Evolutionary conservation across 1,284 basidiomycete genomes (phyloP), one percentile per base, ranked within the genome.

Genomic region (Irpex sp.): DNA sequence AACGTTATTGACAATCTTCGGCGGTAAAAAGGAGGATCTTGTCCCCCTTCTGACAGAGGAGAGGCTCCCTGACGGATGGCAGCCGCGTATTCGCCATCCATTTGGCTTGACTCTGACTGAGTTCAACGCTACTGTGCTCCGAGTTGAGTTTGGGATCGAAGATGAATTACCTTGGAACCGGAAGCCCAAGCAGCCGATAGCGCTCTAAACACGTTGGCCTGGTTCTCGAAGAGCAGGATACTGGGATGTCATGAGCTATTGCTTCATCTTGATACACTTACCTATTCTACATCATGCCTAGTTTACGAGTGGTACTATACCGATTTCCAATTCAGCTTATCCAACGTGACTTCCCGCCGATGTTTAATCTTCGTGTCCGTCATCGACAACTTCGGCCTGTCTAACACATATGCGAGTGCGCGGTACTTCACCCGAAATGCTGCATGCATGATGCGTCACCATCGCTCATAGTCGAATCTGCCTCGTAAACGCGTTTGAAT

Each of bases 401-500:
- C 3, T 5, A n/a, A 13, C 44, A n/a, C 44, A n/a, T n/a, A n/a
- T 11, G 9, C 9, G 44, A 47, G n/a, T 47, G n/a, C 3, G 44
- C 44, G 9, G 44, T 47, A 11, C 2, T 47, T 47, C 44, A 47
- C 44, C 4, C 26, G 26, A 26, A 4, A 47, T 47, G 44, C 44
- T 47, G 52, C 9, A 58, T 15, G 37, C 31, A 11, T 59, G 60
- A 47, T 11, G 21, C 36, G 4, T 66, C 59, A 74, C 89, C 89
- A 91, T n/a, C 73, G 75, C 26, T 85, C 82, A 64, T 83, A 84
- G 64, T 86, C 84, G 70, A 91, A 89, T 61, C 81, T 74, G 3
- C 88, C 85, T 70, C 93, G 92, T 44, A 93, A 70, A n/a, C 86
- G 82, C 2, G 88, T 90, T 2, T 85, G 70, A 52, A 95, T 87